phyloP scores from a whole-genome alignment of 176 grass and related monocot genomes.

The Zoysia pacifica region DNA sequence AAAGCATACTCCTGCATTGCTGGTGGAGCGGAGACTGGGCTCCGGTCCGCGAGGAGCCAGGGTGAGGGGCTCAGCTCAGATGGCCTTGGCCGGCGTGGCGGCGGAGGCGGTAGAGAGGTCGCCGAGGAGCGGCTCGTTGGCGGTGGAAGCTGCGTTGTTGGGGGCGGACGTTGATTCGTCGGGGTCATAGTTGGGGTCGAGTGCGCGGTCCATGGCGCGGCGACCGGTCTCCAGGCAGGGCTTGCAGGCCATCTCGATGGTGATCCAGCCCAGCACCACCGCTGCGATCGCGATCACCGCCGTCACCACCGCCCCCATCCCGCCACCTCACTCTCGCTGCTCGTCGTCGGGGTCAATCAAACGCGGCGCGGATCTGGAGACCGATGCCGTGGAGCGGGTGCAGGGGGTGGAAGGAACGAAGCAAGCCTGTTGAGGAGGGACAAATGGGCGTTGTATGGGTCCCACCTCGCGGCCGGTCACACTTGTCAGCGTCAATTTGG shows the following conservation, averaged over 20 bases:
- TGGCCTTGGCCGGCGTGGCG: constrained; percentile 42
- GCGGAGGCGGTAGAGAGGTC: constrained; percentile 41
- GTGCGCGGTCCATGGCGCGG: constrained; percentile 78
- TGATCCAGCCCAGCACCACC: constrained; percentile 82
- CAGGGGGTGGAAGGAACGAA: neutral
- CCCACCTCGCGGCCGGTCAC: no score
- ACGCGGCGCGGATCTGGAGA: neutral
- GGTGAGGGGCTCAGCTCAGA: constrained; percentile 26
- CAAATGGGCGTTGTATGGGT: no score
- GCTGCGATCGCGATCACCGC: constrained; percentile 79
- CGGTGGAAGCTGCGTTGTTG: neutral
- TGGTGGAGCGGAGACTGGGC: no score
- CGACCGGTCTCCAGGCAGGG: constrained; percentile 84
- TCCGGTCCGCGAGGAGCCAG: no score
- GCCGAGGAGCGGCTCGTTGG: constrained; percentile 51
- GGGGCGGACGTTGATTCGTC: constrained; percentile 38
- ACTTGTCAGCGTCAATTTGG: no score
- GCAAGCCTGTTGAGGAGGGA: no score
- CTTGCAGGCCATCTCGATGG: constrained; percentile 97
- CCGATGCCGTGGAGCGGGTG: neutral
- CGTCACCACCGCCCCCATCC: constrained; percentile 73
- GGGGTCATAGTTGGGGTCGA: constrained; percentile 78
- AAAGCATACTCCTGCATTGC: constrained; percentile 13
- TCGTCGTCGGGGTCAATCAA: neutral
- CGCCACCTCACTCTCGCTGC: neutral